These are phyloP conservation scores for Pleurotus pulmonarius DNA, from an alignment of 768 basidiomycete species.

Conservation along the genomic window DNA sequence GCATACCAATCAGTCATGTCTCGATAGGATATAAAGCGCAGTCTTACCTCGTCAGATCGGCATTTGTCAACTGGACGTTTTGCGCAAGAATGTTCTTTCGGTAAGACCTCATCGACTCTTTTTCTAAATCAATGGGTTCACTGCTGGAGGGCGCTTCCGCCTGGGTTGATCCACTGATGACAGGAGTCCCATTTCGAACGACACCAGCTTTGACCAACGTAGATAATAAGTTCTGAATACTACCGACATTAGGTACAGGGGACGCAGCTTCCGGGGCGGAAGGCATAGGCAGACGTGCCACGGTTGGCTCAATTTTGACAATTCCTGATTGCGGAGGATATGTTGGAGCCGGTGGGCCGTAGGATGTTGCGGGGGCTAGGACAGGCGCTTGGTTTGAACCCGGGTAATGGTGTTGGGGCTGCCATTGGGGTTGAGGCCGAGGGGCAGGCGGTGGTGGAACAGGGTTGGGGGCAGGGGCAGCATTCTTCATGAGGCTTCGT, in stretches of 20 bases:
- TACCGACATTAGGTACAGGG: constrained; percentile 28
- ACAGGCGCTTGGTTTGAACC: background rate
- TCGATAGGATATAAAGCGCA: background rate
- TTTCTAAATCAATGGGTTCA: constrained; percentile 33
- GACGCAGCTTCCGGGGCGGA: constrained; percentile 26
- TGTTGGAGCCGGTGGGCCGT: constrained; percentile 20
- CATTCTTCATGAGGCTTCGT: constrained; percentile 52
- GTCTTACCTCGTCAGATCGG: constrained; percentile 71
- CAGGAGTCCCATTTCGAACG: constrained; percentile 51
- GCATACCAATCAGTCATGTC: constrained; percentile 5
- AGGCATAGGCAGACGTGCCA: constrained; percentile 18
- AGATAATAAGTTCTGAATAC: constrained; percentile 58
- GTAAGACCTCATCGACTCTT: constrained; percentile 54
- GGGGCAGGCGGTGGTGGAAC: constrained; percentile 21
- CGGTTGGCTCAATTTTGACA: constrained; percentile 16
- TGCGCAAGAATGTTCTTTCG: constrained; percentile 56
- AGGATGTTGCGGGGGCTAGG: background rate
- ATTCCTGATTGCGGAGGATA: constrained; percentile 18
- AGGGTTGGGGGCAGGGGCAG: constrained; percentile 33
- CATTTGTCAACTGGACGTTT: constrained; percentile 55
- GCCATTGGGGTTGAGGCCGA: constrained; percentile 12
- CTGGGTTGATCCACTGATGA: constrained; percentile 40
- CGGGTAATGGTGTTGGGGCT: background rate
- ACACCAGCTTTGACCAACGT: constrained; percentile 80
- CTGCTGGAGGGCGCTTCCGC: constrained; percentile 32